Conservation (phyloP, 805 yeast species). For the Saccharomycopsis sp. region DNA sequence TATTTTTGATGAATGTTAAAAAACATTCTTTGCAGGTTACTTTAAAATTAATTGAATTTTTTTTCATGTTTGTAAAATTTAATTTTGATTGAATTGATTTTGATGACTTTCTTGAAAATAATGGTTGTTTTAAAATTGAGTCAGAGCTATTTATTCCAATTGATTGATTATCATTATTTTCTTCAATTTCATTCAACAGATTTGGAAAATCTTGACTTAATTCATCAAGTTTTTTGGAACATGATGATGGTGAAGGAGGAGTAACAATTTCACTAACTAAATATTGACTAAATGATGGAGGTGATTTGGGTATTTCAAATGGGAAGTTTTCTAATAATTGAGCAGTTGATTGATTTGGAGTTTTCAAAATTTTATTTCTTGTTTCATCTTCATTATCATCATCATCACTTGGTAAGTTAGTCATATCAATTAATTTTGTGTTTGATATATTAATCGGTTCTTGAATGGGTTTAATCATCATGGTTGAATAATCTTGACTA, state of each 20-base stretch:
- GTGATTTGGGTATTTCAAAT: conserved; percentile 3
- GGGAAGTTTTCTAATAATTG: neutral
- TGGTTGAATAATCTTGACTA: no score
- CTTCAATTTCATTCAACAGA: no score
- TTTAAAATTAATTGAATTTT: neutral
- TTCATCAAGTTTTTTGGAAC: neutral
- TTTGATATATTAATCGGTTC: no score
- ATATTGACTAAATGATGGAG: conserved; percentile 12
- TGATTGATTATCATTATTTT: neutral
- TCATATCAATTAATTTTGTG: no score
- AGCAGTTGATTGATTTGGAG: neutral
- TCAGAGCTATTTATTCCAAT: neutral
- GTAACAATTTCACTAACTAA: conserved; percentile 9
- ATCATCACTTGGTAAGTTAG: no score
- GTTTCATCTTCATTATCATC: no score
- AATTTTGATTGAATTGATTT: neutral
- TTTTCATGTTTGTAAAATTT: no score
- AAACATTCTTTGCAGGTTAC: conserved; percentile 39
- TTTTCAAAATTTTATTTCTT: neutral
- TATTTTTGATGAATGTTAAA: conserved; percentile 38
- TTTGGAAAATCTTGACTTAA: neutral
- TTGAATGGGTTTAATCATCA: no score
- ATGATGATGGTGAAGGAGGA: conserved; percentile 13
- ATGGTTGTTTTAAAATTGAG: neutral
- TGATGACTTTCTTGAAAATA: neutral